Base-by-base conservation (phyloP, 1,139 yeast species). In the Pichia kudriavzevii region DNA sequence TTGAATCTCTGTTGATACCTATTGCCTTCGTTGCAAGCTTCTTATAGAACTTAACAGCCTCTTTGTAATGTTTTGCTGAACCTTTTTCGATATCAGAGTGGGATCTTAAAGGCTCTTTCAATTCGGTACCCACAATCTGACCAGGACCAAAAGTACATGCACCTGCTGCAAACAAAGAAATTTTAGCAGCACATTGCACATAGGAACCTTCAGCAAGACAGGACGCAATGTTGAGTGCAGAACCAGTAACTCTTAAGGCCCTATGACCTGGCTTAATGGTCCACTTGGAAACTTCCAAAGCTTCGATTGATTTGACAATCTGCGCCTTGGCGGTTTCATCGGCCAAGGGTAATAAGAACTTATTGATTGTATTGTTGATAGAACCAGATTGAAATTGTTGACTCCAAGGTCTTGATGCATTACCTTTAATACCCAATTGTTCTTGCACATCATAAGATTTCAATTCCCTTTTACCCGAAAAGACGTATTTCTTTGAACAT, bases 81-180 rank as follows among this genome's bases (percentile, higher is more conserved):
- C 87, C 95, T 45, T 83, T 75, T 55, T 83, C 94, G 49, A 91
- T 84, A 58, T 91, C 98, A 47, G 85, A 87, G 60, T 91, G 99
- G 5, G 97, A 88, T 67, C 99, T 77, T 50, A 93, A 82, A 38
- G 98, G 95, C 61, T 91, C 98, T 58, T 84, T 83, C 57, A 91
- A 72, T 58, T 87, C 93, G 22, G 82, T 77, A 30, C 94, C 85
- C 26, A 91, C 98, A 52, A 91, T 87, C 63, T 85, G 66, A 53
- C 99, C 99, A 10, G 99, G 98, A 30, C 80, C 83, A 53, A 85
- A 78, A 35, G 99, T 91, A 55, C 96, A 80, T 35, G 96, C 95
- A 43, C 98, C 99, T 37, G 93, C 94, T 31, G 95, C 78, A 54
- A 91, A 91, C 45, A 91, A 69, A 72, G 85, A 79, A 50, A 91